Percentiles rank a stretch among this genome's conserved stretches.
phyloP scores from a whole-genome alignment of 495 filamentous ascomycete genomes.

The Penicillium flavigenum region DNA sequence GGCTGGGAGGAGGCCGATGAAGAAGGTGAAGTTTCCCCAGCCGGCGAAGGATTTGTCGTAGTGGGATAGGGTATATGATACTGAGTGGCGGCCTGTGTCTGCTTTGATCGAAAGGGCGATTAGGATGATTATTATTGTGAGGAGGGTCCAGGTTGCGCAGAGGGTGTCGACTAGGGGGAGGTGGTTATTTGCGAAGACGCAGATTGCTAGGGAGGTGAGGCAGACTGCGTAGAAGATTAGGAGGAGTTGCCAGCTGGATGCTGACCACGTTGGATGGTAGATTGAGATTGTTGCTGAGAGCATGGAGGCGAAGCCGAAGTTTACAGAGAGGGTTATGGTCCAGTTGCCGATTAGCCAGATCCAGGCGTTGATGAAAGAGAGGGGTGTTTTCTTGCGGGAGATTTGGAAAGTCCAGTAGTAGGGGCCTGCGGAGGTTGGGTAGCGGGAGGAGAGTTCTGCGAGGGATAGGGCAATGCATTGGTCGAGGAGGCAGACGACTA shows the following conservation, averaged over 20 bases:
- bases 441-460: slow-evolving; percentile 49
- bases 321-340: slow-evolving; percentile 67
- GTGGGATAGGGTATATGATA: slow-evolving; percentile 43
- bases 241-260: slow-evolving; percentile 57
- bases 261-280: slow-evolving; percentile 55
- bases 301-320: slow-evolving; percentile 64
- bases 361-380: slow-evolving; percentile 69
- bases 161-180: slow-evolving; percentile 55
- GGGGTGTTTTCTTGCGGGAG: slow-evolving; percentile 34
- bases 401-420: slow-evolving; percentile 54
- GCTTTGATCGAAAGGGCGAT: slow-evolving; percentile 44
- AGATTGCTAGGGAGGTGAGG: slow-evolving; percentile 54
- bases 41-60: slow-evolving; percentile 51
- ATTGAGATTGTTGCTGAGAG: slow-evolving; percentile 56
- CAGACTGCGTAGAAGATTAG: slow-evolving; percentile 60
- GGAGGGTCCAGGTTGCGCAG: slow-evolving; percentile 41
- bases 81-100: slow-evolving; percentile 42
- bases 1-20: slow-evolving; percentile 52
- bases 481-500: slow-evolving; percentile 39
- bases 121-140: slow-evolving; percentile 43
- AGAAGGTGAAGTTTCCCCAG: slow-evolving; percentile 50
- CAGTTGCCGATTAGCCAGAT: slow-evolving; percentile 67
- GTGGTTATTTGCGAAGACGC: slow-evolving; percentile 54
- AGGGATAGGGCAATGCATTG: slow-evolving; percentile 45
- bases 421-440: slow-evolving; percentile 50